A percentile compares a stretch with the other conserved stretches of the same genome.
These are phyloP conservation scores for Tylopilus sp. DNA, from an alignment of 1,284 basidiomycete genomes.

Conservation along the genomic window DNA sequence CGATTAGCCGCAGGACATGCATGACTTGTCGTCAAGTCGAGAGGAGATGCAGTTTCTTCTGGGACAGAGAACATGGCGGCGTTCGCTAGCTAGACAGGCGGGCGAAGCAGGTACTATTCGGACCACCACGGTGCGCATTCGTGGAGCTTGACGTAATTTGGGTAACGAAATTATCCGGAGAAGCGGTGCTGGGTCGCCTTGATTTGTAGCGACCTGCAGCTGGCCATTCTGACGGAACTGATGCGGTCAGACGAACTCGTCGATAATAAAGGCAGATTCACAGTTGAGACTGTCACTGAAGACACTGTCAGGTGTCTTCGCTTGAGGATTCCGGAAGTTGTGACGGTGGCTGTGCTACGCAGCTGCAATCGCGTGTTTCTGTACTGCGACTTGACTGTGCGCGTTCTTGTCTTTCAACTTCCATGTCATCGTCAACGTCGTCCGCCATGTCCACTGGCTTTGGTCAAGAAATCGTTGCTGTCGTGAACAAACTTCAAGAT, in stretches of 20 bases:
- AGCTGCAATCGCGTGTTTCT: constrained; percentile 40
- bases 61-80: constrained; percentile 19
- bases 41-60: background rate
- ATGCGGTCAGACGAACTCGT: background rate
- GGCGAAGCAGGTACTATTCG: background rate
- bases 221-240: constrained; percentile 1
- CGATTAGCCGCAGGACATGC: constrained; percentile 1
- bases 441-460: constrained; percentile 70
- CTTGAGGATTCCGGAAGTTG: background rate
- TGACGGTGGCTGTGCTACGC: constrained; percentile 39
- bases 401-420: constrained; percentile 23
- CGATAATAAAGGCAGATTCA: background rate
- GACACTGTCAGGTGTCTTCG: background rate
- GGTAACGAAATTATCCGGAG: constrained; percentile 2
- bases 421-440: constrained; percentile 18
- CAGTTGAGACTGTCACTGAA: too few species aligned
- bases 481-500: constrained; percentile 89
- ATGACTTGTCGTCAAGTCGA: background rate
- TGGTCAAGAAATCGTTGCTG: constrained; percentile 80
- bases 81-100: background rate
- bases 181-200: constrained; percentile 6
- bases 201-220: background rate
- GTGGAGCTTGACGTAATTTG: constrained; percentile 24
- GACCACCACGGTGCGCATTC: background rate
- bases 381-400: constrained; percentile 9